These are phyloP conservation scores for Trypanosoma rangeli DNA, from an alignment of 208 protist genomes.

Conservation along the genomic window DNA sequence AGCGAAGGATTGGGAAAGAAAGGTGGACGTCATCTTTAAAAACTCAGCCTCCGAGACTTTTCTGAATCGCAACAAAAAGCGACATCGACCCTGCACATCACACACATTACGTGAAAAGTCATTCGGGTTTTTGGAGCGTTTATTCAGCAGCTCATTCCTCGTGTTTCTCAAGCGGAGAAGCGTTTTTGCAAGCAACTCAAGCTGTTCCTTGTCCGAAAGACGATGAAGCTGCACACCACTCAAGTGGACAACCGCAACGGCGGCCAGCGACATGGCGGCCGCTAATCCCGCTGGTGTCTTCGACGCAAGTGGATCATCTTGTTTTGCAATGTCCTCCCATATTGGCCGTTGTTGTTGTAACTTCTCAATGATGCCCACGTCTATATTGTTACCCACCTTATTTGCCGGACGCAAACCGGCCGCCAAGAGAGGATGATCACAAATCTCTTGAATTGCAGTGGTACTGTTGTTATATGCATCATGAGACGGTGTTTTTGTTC, in stretches of 20 bases:
- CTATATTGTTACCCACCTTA: background rate
- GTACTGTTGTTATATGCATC: background rate
- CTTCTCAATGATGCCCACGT: background rate
- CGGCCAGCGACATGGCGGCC: conserved; percentile 18
- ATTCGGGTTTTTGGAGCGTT: conserved; percentile 19
- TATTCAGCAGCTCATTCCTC: conserved; percentile 31
- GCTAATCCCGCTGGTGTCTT: conserved; percentile 21
- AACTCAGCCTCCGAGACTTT: conserved; percentile 8
- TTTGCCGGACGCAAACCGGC: conserved; percentile 13
- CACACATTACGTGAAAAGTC: conserved; percentile 16
- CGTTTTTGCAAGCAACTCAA: conserved; percentile 15
- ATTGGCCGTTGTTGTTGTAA: conserved; percentile 1
- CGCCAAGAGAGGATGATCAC: conserved; percentile 32
- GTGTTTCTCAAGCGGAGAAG: conserved; percentile 18
- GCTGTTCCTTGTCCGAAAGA: conserved; percentile 11
- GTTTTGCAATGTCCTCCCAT: conserved; percentile 17
- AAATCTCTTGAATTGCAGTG: conserved; percentile 18
- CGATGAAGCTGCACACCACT: conserved; percentile 14
- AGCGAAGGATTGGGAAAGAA: conserved; percentile 19
- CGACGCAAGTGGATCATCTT: conserved; percentile 16
- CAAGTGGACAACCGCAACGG: conserved; percentile 25
- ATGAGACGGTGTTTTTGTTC: background rate
- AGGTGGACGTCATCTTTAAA: conserved; percentile 12
- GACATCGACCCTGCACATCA: conserved; percentile 23
- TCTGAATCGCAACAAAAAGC: conserved; percentile 23